Evolutionary conservation across 2,329 filamentous ascomycete species (phyloP).

Genomic region (Neurospora sp.): DNA sequence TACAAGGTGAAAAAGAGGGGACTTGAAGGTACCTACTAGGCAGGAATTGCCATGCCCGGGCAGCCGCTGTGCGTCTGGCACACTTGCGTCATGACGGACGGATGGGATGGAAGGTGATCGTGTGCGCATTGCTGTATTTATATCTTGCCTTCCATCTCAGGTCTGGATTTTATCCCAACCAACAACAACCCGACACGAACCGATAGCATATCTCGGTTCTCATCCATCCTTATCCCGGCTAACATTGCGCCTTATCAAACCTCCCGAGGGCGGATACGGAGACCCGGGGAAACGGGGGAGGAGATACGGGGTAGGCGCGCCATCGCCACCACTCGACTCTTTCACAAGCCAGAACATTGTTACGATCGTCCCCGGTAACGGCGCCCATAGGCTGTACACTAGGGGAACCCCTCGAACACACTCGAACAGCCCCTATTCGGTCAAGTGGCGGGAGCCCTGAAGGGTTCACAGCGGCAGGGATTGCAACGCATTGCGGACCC

Average conservation of each 20-base stretch:
- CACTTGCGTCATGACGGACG: not conserved
- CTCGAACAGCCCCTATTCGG: not conserved
- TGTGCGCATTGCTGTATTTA: not conserved
- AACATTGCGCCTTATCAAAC: not conserved
- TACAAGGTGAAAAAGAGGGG: not conserved
- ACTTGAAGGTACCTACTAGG: not conserved
- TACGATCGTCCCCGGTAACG: not conserved
- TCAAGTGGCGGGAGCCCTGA: not conserved
- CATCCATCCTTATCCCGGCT: not conserved
- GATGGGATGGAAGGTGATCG: not conserved
- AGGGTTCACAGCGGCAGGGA: not conserved
- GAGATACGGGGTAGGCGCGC: not conserved
- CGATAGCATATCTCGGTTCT: not conserved
- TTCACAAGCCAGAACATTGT: not conserved
- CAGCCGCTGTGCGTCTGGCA: not conserved
- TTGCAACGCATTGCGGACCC: not conserved
- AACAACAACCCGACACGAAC: not conserved
- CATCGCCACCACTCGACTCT: not conserved
- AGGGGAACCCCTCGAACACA: not conserved
- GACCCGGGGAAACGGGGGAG: not conserved
- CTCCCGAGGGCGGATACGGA: not conserved
- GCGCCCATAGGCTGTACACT: not conserved
- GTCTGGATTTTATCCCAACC: not conserved
- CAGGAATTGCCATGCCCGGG: not conserved
- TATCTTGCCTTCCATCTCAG: not conserved